These are phyloP conservation scores for Candida jianshihensis DNA, from an alignment of 805 yeast species.

Conservation along the genomic window DNA sequence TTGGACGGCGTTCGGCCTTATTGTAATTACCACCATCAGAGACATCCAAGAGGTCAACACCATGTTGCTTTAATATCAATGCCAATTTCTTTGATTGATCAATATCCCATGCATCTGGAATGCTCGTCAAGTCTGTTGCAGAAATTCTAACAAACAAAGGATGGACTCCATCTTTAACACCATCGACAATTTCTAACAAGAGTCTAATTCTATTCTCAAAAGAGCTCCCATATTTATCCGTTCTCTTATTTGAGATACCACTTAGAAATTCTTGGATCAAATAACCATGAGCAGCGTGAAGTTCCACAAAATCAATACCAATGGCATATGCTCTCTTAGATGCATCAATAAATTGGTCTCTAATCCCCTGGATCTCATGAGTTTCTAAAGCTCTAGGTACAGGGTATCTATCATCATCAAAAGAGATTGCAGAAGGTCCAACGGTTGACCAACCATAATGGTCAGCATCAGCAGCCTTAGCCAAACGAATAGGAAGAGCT, in stretches of 20 bases:
- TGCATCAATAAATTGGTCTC: conserved; percentile 36
- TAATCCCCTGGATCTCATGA: conserved; percentile 34
- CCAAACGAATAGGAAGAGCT: conserved; percentile 25
- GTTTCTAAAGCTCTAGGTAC: conserved; percentile 37
- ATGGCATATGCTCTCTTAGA: conserved; percentile 42
- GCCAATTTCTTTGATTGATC: conserved; percentile 38
- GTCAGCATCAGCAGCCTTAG: conserved; percentile 24
- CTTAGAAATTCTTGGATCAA: conserved; percentile 51
- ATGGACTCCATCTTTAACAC: conserved; percentile 33
- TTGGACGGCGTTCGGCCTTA: conserved; percentile 21
- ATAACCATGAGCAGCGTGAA: conserved; percentile 66
- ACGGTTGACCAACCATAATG: conserved; percentile 37
- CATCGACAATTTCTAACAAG: conserved; percentile 32
- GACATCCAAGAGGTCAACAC: conserved; percentile 46
- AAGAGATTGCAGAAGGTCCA: conserved; percentile 39
- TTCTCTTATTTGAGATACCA: conserved; percentile 35
- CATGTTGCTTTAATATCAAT: conserved; percentile 32
- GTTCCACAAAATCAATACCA: conserved; percentile 54
- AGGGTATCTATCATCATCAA: conserved; percentile 12
- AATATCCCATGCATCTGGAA: conserved; percentile 33
- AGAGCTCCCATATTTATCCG: conserved; percentile 50
- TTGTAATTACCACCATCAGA: conserved; percentile 46
- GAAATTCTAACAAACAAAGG: conserved; percentile 44
- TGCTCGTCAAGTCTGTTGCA: conserved; percentile 30
- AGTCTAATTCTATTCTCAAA: conserved; percentile 27